Evolutionary conservation across 352 stramenopile genomes (phyloP).

Genomic region (Phytophthora meadii): DNA sequence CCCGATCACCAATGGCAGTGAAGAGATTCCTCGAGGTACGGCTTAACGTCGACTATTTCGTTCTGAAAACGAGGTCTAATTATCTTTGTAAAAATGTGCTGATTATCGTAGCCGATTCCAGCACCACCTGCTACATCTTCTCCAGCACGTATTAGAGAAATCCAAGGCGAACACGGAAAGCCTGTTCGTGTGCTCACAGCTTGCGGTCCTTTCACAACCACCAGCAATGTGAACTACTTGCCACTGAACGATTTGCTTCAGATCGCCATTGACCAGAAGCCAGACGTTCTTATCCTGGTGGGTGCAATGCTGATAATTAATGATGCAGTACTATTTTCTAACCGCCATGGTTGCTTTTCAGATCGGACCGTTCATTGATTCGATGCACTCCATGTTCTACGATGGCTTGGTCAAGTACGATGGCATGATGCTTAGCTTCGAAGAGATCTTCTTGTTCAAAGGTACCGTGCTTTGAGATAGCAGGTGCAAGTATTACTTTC

Average conservation of each 20-base stretch:
- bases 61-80: neutral
- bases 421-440: conserved; percentile 82
- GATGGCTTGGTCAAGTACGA: conserved; percentile 84
- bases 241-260: conserved; percentile 95
- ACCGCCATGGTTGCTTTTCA: conserved; percentile 25
- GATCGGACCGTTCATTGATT: conserved; percentile 97
- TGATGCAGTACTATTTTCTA: neutral
- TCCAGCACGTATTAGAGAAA: conserved; percentile 53
- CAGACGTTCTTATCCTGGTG: conserved; percentile 95
- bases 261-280: conserved; percentile 78
- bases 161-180: conserved; percentile 50
- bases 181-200: conserved; percentile 89
- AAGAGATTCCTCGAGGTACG: conserved; percentile 81
- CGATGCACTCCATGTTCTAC: conserved; percentile 89
- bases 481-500: neutral
- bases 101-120: conserved; percentile 57
- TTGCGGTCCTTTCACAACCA: conserved; percentile 95
- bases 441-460: conserved; percentile 90
- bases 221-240: conserved; percentile 94
- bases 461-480: conserved; percentile 35
- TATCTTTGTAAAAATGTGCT: neutral
- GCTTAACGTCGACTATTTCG: neutral
- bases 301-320: conserved; percentile 5
- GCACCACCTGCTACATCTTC: conserved; percentile 54
- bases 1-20: conserved; percentile 73